Evolutionary conservation across 2,329 filamentous ascomycete species (phyloP), one percentile per base, ranked within the genome.

Genomic region (Leptographium procerum): DNA sequence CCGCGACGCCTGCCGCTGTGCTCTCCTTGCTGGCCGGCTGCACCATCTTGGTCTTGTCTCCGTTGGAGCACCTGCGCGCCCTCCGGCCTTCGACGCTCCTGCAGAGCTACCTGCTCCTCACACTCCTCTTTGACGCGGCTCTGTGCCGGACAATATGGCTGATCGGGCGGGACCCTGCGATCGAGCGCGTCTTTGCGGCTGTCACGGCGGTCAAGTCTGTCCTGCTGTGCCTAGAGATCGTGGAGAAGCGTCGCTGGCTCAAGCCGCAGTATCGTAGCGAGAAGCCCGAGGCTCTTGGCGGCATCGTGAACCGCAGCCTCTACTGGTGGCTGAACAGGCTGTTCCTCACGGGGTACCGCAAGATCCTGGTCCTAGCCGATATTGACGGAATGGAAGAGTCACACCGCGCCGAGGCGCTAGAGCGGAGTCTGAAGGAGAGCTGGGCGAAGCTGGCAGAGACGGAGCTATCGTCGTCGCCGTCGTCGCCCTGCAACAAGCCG

Each of bases 241-340:
- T 65, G 57, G 71, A 69, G 57, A 77, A 76, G 65, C 65, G 68
- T 10, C 50, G 60, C 2, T 68, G 69, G 40, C 63, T 74, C 14
- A 59, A 71, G n/a, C 58, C 62, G 40, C 62, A 61, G 52, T 65
- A 69, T 57, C 60, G 64, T n/a, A 28, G 63, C 53, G 59, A 63
- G n/a, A 69, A 70, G 9, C 72, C 73, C 4, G 72, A 73, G 58
- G 65, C 63, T 43, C 70, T 69, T 31, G 71, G 71, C 59, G 72
- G 74, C 16, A 62, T 75, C 9, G 72, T 73, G 45, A 70, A 66
- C 58, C 69, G 68, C 13, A 69, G 68, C 24, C 64, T 74, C 40
- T 70, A 73, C 57, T 69, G 69, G 61, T 75, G 73, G 73, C 62
- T 75, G 43, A 70, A 69, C 40, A 65, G 67, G 8, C 64, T 75